Base-by-base conservation (phyloP, 2,329 filamentous ascomycete genomes). In the Apiospora marii region DNA sequence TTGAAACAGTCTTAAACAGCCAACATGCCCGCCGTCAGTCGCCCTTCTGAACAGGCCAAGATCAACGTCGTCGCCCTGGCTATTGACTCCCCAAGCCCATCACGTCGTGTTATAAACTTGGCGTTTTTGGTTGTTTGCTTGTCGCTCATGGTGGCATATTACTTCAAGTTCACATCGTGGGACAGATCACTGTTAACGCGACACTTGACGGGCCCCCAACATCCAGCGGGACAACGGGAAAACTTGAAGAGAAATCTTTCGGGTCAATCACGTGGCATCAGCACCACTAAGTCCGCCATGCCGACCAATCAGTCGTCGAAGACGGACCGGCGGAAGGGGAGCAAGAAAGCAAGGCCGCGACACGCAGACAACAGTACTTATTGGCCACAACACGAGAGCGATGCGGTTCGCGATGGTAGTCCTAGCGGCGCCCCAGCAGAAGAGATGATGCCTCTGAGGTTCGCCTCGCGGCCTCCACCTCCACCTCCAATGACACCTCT, bases 401-500 rank as follows among this genome's bases (percentile, higher is more conserved):
- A 68, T 68, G 73, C 73, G 46, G 71, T 67, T 30, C 41, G 49
- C 61, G 67, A 61, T 49, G 69, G 70, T 69, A 76, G 76, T 67
- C 70, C 73, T n/a, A 53, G 68, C 44, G 67, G 72, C 58, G 64
- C 73, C 24, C 41, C 67, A 30, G 73, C 73, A 43, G 71, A 71
- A 74, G 78, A 80, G 76, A 73, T 76, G 77, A 76, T 78, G 75
- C 74, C 76, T 76, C 78, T 71, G 69, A 77, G 78, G 51, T 73
- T 83, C 74, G 78, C 83, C 73, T 79, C 82, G 68, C 81, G 83
- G 64, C 82, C 82, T 71, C 84, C 84, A 70, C 86, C 83, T 69
- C 84, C 87, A 64, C 84, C 85, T 72, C 87, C 87, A 72, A 79
- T 88, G 76, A 89, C 85, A 61, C 84, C 87, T 14, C 85, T 87